Conservation (phyloP, 768 basidiomycete genomes). For the Termitomyces sp. region DNA sequence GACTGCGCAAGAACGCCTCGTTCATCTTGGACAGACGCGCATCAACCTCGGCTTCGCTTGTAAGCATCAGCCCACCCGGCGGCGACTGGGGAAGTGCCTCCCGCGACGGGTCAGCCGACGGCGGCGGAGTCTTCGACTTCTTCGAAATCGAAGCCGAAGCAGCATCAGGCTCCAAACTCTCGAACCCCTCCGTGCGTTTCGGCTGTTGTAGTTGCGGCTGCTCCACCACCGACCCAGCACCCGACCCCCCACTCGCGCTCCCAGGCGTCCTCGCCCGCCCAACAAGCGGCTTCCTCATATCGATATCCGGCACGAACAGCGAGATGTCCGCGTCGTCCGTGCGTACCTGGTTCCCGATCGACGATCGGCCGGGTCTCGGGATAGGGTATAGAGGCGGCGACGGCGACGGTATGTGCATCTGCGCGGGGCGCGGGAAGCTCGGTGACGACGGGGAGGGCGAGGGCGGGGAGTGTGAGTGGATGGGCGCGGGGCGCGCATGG, state of each 20-base stretch:
- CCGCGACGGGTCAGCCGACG: no score
- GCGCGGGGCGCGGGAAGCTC: background rate
- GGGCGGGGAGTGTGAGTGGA: background rate
- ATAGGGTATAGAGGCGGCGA: slow-evolving; percentile 3
- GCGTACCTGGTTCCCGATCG: slow-evolving; percentile 22
- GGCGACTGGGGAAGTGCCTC: slow-evolving; percentile 7
- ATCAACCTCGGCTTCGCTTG: slow-evolving; percentile 64
- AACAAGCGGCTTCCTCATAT: slow-evolving; percentile 61
- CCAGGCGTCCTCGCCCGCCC: slow-evolving; percentile 30
- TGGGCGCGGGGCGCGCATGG: background rate
- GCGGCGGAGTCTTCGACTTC: no score
- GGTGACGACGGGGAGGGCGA: background rate
- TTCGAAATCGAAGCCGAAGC: no score
- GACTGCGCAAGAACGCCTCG: slow-evolving; percentile 58
- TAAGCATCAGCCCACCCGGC: slow-evolving; percentile 51
- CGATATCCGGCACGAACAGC: slow-evolving; percentile 74
- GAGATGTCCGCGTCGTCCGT: slow-evolving; percentile 79
- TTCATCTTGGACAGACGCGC: slow-evolving; percentile 64
- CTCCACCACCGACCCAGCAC: background rate
- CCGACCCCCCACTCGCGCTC: background rate
- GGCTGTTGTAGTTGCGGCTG: background rate
- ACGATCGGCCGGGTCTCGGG: background rate
- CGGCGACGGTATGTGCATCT: background rate
- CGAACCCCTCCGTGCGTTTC: no score
- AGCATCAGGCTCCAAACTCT: no score